Evolutionary conservation across 495 filamentous ascomycete genomes (phyloP).

Genomic region (Aspergillus diversus): DNA sequence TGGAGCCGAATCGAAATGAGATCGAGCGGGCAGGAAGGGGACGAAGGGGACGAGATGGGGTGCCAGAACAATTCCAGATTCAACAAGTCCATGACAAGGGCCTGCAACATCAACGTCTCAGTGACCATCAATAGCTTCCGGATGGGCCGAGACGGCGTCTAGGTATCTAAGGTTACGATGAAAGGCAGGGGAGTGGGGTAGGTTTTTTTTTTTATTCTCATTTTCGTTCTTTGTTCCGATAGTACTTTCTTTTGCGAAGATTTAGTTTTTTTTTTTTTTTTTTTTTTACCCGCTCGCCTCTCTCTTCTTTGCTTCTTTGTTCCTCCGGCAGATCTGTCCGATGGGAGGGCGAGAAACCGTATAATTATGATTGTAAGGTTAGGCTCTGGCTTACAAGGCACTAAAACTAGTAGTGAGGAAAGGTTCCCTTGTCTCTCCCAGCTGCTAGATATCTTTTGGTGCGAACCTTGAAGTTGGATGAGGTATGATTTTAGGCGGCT

Average conservation of each 20-base stretch:
- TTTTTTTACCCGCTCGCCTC: conserved; percentile 6
- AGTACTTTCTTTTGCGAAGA: not conserved
- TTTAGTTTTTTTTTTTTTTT: conserved; percentile 1
- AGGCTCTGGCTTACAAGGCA: too few relatives aligned
- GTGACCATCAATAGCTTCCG: conserved; percentile 5
- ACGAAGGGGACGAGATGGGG: not conserved
- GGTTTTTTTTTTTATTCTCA: conserved; percentile 3
- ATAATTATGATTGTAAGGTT: conserved; percentile 9
- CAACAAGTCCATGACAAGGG: conserved; percentile 1
- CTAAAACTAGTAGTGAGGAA: too few relatives aligned
- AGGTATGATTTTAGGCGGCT: not conserved
- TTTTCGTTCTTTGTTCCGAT: conserved; percentile 1
- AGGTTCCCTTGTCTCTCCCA: not conserved
- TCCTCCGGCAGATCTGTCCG: conserved; percentile 16
- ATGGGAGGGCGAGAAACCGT: not conserved
- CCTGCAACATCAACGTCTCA: conserved; percentile 28
- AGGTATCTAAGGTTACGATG: conserved; percentile 1
- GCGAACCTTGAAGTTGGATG: not conserved
- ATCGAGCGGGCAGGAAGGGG: conserved; percentile 7
- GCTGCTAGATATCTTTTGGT: not conserved
- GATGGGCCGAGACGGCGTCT: conserved; percentile 7
- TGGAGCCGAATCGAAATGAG: conserved; percentile 25
- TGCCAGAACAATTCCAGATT: conserved; percentile 16
- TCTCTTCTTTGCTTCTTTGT: conserved; percentile 22
- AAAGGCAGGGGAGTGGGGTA: not conserved